Conservation (phyloP, 1,139 yeast species). For the Arxiozyma bovina region DNA sequence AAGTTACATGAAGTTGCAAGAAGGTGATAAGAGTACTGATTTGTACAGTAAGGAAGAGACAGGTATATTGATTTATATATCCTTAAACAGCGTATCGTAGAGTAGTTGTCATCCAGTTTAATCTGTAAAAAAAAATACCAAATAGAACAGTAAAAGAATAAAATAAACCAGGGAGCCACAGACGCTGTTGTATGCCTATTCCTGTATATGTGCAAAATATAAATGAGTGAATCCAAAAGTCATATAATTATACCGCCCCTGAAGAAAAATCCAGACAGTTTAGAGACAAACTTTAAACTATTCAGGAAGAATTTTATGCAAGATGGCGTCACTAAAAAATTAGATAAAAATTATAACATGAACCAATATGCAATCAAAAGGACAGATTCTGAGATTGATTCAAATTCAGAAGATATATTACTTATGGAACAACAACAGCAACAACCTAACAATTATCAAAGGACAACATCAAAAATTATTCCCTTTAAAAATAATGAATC, state of each 20-base stretch:
- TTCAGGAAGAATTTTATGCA: not conserved
- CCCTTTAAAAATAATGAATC: not conserved
- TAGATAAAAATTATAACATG: not conserved
- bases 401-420: not conserved
- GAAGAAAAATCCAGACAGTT: not conserved
- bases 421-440: no score
- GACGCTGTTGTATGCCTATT: not conserved
- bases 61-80: no score
- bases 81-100: no score
- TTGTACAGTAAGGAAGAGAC: no score
- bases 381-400: not conserved
- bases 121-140: no score
- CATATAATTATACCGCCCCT: not conserved
- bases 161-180: not conserved
- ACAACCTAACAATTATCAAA: not conserved
- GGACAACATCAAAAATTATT: not conserved
- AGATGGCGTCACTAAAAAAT: not conserved
- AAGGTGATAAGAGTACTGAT: no score
- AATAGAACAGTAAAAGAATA: not conserved
- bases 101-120: not conserved
- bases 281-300: not conserved
- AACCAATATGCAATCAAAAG: not conserved
- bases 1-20: no score
- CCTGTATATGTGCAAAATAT: not conserved
- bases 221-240: not conserved